phyloP scores from a whole-genome alignment of 805 yeast genomes.

The Zygosaccharomyces kombuchaensis region DNA sequence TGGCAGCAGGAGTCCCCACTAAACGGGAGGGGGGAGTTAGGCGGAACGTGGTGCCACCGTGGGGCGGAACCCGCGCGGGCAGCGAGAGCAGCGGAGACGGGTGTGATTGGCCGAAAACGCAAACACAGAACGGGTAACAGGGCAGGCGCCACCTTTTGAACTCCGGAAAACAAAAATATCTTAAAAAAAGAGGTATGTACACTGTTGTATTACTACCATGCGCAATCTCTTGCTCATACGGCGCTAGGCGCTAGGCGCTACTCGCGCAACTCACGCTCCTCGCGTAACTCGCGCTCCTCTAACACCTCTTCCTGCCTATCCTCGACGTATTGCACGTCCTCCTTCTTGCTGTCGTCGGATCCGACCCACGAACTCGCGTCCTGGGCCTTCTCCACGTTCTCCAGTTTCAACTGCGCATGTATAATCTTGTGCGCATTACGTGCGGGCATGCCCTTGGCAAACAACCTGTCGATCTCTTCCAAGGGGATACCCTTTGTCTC shows the following conservation, averaged over 20 bases:
- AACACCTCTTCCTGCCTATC: background rate
- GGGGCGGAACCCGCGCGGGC: no score
- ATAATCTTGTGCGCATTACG: constrained; percentile 18
- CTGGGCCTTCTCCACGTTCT: constrained; percentile 7
- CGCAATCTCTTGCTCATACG: no score
- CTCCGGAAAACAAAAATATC: no score
- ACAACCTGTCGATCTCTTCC: constrained; percentile 71
- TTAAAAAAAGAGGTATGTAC: no score
- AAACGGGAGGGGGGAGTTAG: constrained; percentile 1
- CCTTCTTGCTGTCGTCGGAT: background rate
- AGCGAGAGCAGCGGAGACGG: background rate
- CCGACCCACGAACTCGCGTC: background rate
- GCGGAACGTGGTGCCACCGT: background rate
- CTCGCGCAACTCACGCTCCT: no score
- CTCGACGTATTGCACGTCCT: background rate
- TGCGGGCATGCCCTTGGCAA: constrained; percentile 37
- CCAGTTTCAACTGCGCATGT: constrained; percentile 15
- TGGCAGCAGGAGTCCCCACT: constrained; percentile 2
- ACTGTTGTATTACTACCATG: no score
- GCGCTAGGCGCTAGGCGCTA: no score
- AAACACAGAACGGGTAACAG: background rate
- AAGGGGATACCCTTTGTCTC: constrained; percentile 75
- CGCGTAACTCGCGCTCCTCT: background rate
- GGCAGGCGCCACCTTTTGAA: background rate
- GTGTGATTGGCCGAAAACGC: background rate